phyloP scores from a whole-genome alignment of 805 yeast genomes.

The Candida ortonii region DNA sequence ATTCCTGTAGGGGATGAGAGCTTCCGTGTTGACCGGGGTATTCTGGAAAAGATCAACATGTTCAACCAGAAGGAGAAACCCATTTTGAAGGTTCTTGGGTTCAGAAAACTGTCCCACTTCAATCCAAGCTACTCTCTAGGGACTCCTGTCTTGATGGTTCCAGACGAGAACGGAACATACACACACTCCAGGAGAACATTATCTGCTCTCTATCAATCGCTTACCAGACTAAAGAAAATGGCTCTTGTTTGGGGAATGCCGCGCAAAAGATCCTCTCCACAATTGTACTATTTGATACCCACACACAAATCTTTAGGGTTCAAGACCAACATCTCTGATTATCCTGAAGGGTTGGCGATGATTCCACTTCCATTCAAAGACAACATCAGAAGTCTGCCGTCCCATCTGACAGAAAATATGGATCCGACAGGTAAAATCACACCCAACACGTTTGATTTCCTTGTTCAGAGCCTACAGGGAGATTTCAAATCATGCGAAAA shows the following conservation, averaged over 20 bases:
- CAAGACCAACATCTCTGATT: slow-evolving; percentile 16
- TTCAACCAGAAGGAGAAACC: slow-evolving; percentile 40
- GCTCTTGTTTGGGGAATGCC: slow-evolving; percentile 74
- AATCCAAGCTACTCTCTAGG: slow-evolving; percentile 51
- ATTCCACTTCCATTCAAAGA: slow-evolving; percentile 71
- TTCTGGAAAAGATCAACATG: slow-evolving; percentile 32
- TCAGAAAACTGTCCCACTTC: slow-evolving; percentile 46
- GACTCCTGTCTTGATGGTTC: slow-evolving; percentile 62
- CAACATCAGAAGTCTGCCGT: slow-evolving; percentile 68
- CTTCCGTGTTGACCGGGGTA: slow-evolving; percentile 38
- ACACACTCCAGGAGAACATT: slow-evolving; percentile 66
- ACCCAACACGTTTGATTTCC: slow-evolving; percentile 21
- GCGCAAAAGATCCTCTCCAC: slow-evolving; percentile 52
- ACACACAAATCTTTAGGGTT: slow-evolving; percentile 31
- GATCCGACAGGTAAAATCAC: slow-evolving; percentile 15
- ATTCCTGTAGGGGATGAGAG: slow-evolving; percentile 47
- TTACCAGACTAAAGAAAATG: slow-evolving; percentile 49
- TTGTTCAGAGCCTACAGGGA: slow-evolving; percentile 26
- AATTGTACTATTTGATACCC: slow-evolving; percentile 58
- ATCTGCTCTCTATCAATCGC: slow-evolving; percentile 60
- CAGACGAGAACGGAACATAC: slow-evolving; percentile 54
- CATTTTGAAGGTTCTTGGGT: slow-evolving; percentile 64
- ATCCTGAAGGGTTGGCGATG: slow-evolving; percentile 73
- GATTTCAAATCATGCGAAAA: slow-evolving; percentile 41
- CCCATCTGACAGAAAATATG: slow-evolving; percentile 22